Base-by-base conservation (phyloP, 2,329 filamentous ascomycete genomes). In the Cordyceps pruinosa region DNA sequence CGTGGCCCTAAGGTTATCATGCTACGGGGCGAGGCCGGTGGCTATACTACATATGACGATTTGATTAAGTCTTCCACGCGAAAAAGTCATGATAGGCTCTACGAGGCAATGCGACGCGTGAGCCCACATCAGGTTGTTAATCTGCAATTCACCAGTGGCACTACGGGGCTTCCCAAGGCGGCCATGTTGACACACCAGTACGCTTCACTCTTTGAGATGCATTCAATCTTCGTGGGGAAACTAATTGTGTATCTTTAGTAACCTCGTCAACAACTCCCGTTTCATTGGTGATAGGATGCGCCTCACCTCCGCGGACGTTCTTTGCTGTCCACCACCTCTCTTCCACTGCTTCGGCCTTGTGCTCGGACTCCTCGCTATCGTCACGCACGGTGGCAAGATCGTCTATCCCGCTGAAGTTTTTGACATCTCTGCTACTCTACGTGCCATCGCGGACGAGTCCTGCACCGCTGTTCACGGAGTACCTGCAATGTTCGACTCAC, bases 271-370 rank as follows among this genome's bases (percentile, higher is more conserved):
- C 68, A 87, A 87, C 68, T 79, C 83, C 8, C 80, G 84, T 30
- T 87, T 87, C 72, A 86, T 87, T 50, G 88, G 87, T 55, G 86
- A 90, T 69, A 81, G 87, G 44, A 88, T 91, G 86, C 78, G 81
- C 6, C 77, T 93, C 17, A 84, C 82, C 0, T 72, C 81, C 3
- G 74, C 77, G 46, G 88, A 92, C 66, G 75, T 86, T 8, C 77
- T 94, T 12, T 93, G 89, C 75, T 94, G 89, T 68, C 89, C 89
- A 3, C 89, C 89, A 0, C 89, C 90, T 0, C 78, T 94, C 4
- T 94, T 94, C 76, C 90, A 94, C 74, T 93, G 88, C 74, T 93
- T 93, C 66, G 89, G 89, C 1, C 80, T 93, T 8, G 88, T 92
- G 1, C 81, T 91, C 3, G 89, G 89, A 9, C 77, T 92, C 45